Conservation (phyloP, 257 asterid species). For the Solanum piurae region DNA sequence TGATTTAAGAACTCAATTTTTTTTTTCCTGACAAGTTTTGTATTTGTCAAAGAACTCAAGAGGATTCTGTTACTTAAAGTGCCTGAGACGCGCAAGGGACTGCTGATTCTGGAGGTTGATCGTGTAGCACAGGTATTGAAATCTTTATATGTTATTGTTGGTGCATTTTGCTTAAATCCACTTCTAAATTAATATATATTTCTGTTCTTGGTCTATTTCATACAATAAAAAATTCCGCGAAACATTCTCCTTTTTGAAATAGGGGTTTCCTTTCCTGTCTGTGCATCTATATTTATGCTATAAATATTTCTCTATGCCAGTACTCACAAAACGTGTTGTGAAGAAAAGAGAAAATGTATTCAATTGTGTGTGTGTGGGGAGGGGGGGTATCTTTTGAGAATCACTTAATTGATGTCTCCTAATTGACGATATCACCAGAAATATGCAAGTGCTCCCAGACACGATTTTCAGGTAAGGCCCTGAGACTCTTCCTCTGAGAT, state of each 20-base stretch:
- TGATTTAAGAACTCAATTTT: neutral
- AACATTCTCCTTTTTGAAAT: neutral
- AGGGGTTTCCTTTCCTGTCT: neutral
- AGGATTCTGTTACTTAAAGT: conserved; percentile 70
- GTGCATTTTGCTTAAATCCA: neutral
- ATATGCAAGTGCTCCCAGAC: neutral
- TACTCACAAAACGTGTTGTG: neutral
- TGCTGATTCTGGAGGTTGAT: conserved; percentile 68
- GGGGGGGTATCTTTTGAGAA: neutral
- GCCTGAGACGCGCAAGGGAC: conserved; percentile 71
- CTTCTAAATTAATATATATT: neutral
- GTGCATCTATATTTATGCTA: neutral
- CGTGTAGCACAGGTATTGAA: conserved; percentile 76
- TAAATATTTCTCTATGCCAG: neutral
- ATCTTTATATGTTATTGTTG: neutral
- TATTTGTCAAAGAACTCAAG: conserved; percentile 59
- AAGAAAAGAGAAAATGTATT: neutral
- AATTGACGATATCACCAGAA: neutral
- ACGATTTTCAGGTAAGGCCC: neutral
- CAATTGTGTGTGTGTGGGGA: neutral
- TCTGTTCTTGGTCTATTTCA: neutral
- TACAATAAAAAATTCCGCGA: neutral
- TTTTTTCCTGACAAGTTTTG: conserved; percentile 16
- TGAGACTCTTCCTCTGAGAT: neutral
- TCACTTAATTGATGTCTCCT: neutral